phyloP scores from a whole-genome alignment of 148 eudicot species.

The Hydrangea macrophylla region DNA sequence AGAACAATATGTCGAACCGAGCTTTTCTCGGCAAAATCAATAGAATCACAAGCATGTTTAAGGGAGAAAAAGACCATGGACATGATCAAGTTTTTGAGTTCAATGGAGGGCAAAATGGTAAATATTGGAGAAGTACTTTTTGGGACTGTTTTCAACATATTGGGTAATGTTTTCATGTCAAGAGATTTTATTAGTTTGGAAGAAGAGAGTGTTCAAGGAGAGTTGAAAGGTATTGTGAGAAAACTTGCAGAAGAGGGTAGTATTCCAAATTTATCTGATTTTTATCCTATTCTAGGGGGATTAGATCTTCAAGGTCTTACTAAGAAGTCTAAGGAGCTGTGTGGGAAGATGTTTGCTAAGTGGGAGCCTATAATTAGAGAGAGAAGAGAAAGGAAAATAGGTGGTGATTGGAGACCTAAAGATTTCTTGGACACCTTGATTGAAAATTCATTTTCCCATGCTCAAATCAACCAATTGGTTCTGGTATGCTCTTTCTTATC shows the following conservation, averaged over 20 bases:
- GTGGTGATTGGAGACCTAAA: neutral
- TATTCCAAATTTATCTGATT: neutral
- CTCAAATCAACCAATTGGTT: neutral
- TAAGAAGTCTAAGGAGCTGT: neutral
- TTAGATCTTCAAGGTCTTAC: neutral
- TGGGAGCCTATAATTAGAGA: neutral
- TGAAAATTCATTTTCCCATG: neutral
- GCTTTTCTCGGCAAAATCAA: neutral
- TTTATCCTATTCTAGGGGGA: neutral
- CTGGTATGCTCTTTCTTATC: neutral
- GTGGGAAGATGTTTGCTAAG: neutral
- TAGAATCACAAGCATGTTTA: neutral
- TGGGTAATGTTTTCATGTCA: neutral
- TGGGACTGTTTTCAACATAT: neutral
- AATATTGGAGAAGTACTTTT: neutral
- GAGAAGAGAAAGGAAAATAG: neutral
- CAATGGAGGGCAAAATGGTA: neutral
- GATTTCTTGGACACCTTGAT: slow-evolving; percentile 4
- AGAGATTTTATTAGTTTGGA: neutral
- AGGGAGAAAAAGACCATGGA: neutral
- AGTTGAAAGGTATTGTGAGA: neutral
- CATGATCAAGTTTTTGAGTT: neutral
- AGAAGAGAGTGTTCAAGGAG: neutral
- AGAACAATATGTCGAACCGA: neutral
- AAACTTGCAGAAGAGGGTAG: neutral